Percentiles rank a stretch among this genome's conserved stretches.
phyloP scores from a whole-genome alignment of 305 asterid genomes.

The Caryopteris hybrid region DNA sequence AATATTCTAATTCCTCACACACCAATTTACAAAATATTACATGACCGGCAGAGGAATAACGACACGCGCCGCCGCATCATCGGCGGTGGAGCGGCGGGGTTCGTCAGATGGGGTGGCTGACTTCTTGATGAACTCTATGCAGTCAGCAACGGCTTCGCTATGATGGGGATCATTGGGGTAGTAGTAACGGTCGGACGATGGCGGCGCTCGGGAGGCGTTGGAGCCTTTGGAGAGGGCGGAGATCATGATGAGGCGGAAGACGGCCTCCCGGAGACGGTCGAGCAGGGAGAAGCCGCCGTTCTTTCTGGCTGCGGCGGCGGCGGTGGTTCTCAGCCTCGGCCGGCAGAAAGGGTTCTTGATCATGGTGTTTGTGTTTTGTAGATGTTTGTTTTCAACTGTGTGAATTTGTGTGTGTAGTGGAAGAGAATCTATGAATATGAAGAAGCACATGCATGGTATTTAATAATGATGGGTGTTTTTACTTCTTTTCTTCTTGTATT shows the following conservation, averaged over 20 bases:
- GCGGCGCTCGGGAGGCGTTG: slow-evolving; percentile 11
- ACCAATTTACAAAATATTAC: slow-evolving; percentile 25
- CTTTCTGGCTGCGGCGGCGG: slow-evolving; percentile 22
- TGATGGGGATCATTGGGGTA: slow-evolving; percentile 39
- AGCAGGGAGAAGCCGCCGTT: slow-evolving; percentile 32
- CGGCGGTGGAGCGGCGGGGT: slow-evolving; percentile 18
- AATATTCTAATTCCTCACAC: background rate
- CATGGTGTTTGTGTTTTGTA: background rate
- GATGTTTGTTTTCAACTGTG: background rate
- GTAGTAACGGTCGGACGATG: slow-evolving; percentile 3
- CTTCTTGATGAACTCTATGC: slow-evolving; percentile 62
- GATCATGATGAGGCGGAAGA: slow-evolving; percentile 53
- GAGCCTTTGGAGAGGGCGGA: slow-evolving; percentile 51
- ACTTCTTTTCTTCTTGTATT: background rate
- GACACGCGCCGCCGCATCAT: background rate
- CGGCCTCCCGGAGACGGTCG: slow-evolving; percentile 61
- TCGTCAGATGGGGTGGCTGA: slow-evolving; percentile 29
- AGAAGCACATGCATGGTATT: slow-evolving; percentile 22
- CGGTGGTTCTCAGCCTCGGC: slow-evolving; percentile 30
- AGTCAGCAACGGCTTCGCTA: slow-evolving; percentile 63
- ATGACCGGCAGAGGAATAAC: slow-evolving; percentile 27
- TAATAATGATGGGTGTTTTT: background rate
- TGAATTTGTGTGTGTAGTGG: background rate
- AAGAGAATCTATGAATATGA: slow-evolving; percentile 15
- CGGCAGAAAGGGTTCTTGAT: slow-evolving; percentile 45